Percentiles rank a stretch among this genome's conserved stretches.
These are phyloP conservation scores for Candida peoriensis DNA, from an alignment of 805 yeast species.

Conservation along the genomic window DNA sequence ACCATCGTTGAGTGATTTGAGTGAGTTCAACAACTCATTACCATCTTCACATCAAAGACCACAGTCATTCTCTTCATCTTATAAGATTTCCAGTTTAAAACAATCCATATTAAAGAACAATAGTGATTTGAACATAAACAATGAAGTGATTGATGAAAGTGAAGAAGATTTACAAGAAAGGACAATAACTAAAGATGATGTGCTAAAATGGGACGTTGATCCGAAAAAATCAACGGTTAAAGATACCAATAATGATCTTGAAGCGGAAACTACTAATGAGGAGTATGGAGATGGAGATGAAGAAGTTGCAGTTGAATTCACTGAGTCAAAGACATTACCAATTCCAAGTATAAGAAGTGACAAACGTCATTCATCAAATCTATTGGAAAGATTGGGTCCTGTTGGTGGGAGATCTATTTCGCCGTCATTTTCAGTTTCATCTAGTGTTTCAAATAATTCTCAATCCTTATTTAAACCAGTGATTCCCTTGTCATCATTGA, in stretches of 20 bases:
- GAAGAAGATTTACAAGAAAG: constrained; percentile 13
- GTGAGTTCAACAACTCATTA: constrained; percentile 17
- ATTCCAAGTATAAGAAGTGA: constrained; percentile 6
- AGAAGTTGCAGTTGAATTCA: constrained; percentile 20
- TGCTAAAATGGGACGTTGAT: constrained; percentile 17
- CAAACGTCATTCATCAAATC: neutral
- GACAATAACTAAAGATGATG: constrained; percentile 14
- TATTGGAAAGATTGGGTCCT: constrained; percentile 5
- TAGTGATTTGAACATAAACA: neutral
- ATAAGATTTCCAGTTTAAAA: constrained; percentile 14
- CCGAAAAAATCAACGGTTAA: neutral
- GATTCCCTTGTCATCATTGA: constrained; percentile 3
- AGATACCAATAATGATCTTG: neutral
- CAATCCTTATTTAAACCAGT: constrained; percentile 12
- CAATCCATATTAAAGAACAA: constrained; percentile 11
- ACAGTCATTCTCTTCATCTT: constrained; percentile 10
- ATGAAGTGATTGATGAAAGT: constrained; percentile 16
- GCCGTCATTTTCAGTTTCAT: constrained; percentile 19
- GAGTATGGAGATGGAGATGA: constrained; percentile 4
- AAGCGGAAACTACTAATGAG: neutral
- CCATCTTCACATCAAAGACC: constrained; percentile 9
- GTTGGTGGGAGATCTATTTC: constrained; percentile 17
- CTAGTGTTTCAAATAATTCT: constrained; percentile 13
- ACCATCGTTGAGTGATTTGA: constrained; percentile 24
- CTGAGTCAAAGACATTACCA: constrained; percentile 15